Base-by-base conservation (phyloP, 163 green algal species). In the Chlorella variabilis region DNA sequence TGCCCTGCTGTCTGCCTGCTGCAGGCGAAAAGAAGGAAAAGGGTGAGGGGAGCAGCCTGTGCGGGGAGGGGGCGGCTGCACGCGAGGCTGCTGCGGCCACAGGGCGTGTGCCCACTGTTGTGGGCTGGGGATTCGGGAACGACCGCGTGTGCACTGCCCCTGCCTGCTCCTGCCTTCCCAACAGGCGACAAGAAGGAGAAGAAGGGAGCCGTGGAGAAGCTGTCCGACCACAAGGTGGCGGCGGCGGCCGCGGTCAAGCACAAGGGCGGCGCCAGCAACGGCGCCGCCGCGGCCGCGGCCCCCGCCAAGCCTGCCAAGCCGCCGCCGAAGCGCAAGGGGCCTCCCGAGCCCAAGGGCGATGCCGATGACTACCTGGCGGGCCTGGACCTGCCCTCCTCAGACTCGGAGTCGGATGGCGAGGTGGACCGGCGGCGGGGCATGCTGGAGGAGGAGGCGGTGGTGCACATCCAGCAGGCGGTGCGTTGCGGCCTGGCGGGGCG, bases 291-390 rank as follows among this genome's bases (percentile, higher is more conserved):
- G 25, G 73, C 74, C 2, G 66, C 69, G 1, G 38, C 61, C 9
- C 73, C 84, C 18, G 56, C 49, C 67, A 83, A 83, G 42, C 54
- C 82, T 33, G 36, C 62, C n/a, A n/a, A 42, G 58, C 78, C 34
- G 33, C 70, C 25, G 56, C 54, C 49, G 33, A 49, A 23, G 54
- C 58, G 39, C 77, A 76, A 36, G 54, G 80, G 41, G 27, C 56
- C 21, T 39, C 80, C 68, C 0, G 27, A 73, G 54, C 66, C 78
- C 21, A 83, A 87, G 76, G 51, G 71, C 73, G 54, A 63, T 29
- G n/a, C 59, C 38, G 75, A 91, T 48, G 62, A 80, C 70, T 93
- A 93, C 78, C 75, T 93, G 65, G 89, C 76, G 2, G 89, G 90
- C 71, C 85, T 92, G 21, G 89, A 93, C 80, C 59, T 93, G 75